These are phyloP conservation scores for Aspergillus taichungensis DNA, from an alignment of 495 filamentous ascomycete species.

Conservation along the genomic window DNA sequence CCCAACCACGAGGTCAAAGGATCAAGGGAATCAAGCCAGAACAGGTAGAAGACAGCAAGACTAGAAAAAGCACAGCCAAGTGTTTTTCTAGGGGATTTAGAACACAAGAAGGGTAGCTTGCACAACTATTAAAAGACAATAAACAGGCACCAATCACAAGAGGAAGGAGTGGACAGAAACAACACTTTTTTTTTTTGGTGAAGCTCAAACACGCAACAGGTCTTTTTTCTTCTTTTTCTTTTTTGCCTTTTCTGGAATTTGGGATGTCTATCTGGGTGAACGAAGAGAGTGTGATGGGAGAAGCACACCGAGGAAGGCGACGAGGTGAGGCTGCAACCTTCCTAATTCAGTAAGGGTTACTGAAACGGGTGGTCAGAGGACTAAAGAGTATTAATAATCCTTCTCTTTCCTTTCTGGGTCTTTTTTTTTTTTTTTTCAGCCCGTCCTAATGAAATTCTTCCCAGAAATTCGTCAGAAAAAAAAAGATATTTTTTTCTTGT, in stretches of 20 bases:
- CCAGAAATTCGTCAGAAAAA: neutral
- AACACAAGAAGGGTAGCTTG: conserved; percentile 5
- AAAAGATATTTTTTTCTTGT: no score
- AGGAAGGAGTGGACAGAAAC: conserved; percentile 17
- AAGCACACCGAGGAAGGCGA: conserved; percentile 10
- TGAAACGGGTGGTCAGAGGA: conserved; percentile 11
- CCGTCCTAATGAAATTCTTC: conserved; percentile 13
- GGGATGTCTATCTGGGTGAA: conserved; percentile 31
- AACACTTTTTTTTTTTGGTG: conserved; percentile 10
- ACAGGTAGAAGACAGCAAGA: neutral
- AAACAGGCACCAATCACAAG: conserved; percentile 12
- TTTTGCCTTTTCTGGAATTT: conserved; percentile 17
- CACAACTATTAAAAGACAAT: conserved; percentile 10
- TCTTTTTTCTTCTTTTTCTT: conserved; percentile 16
- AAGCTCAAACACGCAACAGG: neutral
- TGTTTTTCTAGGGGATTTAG: conserved; percentile 24
- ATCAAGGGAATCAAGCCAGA: conserved; percentile 4
- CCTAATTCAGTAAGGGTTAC: conserved; percentile 21
- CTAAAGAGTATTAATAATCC: conserved; percentile 3
- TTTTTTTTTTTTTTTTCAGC: conserved; percentile 10
- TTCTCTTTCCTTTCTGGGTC: conserved; percentile 2
- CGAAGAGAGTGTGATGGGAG: conserved; percentile 20
- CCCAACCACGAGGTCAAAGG: conserved; percentile 5
- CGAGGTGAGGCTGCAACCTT: conserved; percentile 18
- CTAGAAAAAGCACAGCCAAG: conserved; percentile 38